Evolutionary conservation across 2,329 filamentous ascomycete species (phyloP), one percentile per base, ranked within the genome.

Genomic region (Passalora sequoiae): DNA sequence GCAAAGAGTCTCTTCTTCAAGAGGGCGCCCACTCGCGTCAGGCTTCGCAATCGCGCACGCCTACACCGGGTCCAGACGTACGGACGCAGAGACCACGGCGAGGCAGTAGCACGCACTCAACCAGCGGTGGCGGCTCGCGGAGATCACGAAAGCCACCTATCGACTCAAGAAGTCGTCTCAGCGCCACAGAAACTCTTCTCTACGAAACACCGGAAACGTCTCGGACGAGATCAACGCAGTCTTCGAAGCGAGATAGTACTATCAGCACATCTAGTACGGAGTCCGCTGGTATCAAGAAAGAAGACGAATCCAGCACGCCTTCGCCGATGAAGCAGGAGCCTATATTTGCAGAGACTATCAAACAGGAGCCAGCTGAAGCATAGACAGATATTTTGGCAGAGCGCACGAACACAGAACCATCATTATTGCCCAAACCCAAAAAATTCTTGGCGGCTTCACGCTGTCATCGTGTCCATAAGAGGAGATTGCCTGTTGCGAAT

Each of bases 121-220:
- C 44, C 13, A 42, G 42, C 20, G n/a, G n/a, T n/a, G 50, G 40
- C n/a, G 41, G 40, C 4, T 39, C 44, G n/a, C 30, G 56, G n/a
- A 46, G 57, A 27, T 46, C 53, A 7, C 45, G 51, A 22, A 57
- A 53, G 29, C 39, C 42, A 12, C 29, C 43, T 2, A 36, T 45
- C 21, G 49, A 52, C 15, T 46, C 50, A 15, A 52, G 47, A 13
- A 60, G 58, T 39, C 41, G 59, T 9, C 49, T 61, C 4, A 54
- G 49, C 3, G 53, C 57, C 7, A 59, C 59, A 9, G 59, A 60
- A 43, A 60, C 55, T 4, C 24, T 61, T 6, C 33, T 60, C 29
- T 47, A 57, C 35, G 51, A 49, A n/a, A 43, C 47, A 3, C 44
- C 29, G 6, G 44, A 49, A n/a, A 38, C 40, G 15, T 39, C 43